Evolutionary conservation across 169 alveolate species (phyloP).

Genomic region (Plasmodium yoelii): DNA sequence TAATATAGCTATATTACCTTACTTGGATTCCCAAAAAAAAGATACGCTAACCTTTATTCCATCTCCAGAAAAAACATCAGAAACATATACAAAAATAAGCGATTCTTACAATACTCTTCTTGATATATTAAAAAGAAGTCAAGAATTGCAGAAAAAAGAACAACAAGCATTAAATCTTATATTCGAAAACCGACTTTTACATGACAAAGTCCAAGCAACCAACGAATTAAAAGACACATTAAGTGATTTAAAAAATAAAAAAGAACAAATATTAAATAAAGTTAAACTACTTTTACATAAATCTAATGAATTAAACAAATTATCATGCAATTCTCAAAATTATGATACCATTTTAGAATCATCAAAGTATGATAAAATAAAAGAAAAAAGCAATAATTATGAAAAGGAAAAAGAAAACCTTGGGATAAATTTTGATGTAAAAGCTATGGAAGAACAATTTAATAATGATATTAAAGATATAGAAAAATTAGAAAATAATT

Average conservation of each 20-base stretch:
- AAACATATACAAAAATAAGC: background rate
- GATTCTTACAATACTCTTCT: background rate
- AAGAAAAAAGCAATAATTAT: background rate
- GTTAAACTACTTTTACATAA: too few relatives aligned
- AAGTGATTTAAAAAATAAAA: background rate
- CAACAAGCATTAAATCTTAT: background rate
- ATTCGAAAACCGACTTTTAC: background rate
- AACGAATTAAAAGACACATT: background rate
- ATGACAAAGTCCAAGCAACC: background rate
- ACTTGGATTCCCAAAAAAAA: constrained; percentile 1
- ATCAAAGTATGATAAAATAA: background rate
- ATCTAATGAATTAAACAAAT: background rate
- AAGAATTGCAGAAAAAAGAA: constrained; percentile 6
- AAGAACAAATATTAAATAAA: too few relatives aligned
- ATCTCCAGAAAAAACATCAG: background rate
- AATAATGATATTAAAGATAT: too few relatives aligned
- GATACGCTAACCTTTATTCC: background rate
- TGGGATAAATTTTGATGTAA: background rate
- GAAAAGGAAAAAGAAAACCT: background rate
- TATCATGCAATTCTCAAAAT: background rate
- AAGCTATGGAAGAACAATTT: too few relatives aligned
- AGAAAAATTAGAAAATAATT: too few relatives aligned
- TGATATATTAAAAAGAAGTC: background rate
- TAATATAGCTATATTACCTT: background rate
- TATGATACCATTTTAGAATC: background rate